Evolutionary conservation across 768 basidiomycete species (phyloP).

Genomic region (Amanita jacksonii): DNA sequence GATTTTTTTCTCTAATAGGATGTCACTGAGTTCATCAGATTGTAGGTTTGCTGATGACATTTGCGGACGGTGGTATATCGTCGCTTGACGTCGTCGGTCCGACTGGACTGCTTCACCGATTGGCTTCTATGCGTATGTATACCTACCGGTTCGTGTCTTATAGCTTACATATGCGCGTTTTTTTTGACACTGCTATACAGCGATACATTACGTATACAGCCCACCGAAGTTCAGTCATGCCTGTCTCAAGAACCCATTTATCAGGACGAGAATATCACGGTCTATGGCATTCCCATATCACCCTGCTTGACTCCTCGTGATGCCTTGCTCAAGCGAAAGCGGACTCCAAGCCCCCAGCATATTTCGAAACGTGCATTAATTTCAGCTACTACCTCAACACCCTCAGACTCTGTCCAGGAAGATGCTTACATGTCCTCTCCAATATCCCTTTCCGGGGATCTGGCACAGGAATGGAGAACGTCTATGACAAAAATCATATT

Average conservation of each 20-base stretch:
- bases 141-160: conserved; percentile 46
- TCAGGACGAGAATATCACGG: conserved; percentile 51
- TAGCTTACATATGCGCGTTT: neutral
- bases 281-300: conserved; percentile 50
- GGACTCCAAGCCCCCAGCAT: conserved; percentile 26
- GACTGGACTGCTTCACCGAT: conserved; percentile 54
- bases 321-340: conserved; percentile 33
- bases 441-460: conserved; percentile 28
- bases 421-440: conserved; percentile 21
- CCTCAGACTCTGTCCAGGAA: conserved; percentile 9
- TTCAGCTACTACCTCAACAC: neutral
- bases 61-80: conserved; percentile 60
- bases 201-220: conserved; percentile 38
- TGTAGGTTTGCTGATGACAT: conserved; percentile 67
- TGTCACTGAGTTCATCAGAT: conserved; percentile 2
- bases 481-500: conserved; percentile 55
- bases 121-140: conserved; percentile 65
- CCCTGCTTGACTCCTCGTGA: conserved; percentile 14
- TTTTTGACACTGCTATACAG: conserved; percentile 22
- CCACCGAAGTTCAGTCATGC: conserved; percentile 31
- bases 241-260: conserved; percentile 35
- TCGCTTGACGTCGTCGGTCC: conserved; percentile 64
- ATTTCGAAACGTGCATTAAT: conserved; percentile 26
- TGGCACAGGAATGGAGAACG: conserved; percentile 47
- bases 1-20: neutral